These are phyloP conservation scores for Ophiosphaerella herpotricha DNA, from an alignment of 2,329 filamentous ascomycete species.

Conservation along the genomic window DNA sequence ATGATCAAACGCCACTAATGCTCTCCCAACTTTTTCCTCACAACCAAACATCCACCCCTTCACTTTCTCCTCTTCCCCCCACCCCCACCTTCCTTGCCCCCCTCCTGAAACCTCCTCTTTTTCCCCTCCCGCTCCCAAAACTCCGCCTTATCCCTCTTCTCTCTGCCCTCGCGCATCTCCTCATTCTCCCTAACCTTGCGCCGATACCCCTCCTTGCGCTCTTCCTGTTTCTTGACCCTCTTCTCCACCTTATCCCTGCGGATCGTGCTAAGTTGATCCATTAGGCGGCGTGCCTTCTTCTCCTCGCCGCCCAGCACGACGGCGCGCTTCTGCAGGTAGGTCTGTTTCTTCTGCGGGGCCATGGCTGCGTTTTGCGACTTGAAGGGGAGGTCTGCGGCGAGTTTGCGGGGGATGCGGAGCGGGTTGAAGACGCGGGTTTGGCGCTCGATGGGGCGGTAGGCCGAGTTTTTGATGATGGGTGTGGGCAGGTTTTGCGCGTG, in stretches of 20 bases:
- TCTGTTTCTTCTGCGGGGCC: conserved; percentile 77
- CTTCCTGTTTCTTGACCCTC: conserved; percentile 82
- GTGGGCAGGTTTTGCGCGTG: conserved; percentile 74
- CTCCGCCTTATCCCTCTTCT: conserved; percentile 90
- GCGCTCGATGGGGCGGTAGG: conserved; percentile 71
- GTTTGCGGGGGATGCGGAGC: conserved; percentile 74
- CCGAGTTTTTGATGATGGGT: conserved; percentile 80
- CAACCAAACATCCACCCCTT: neutral
- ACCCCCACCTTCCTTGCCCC: conserved; percentile 54
- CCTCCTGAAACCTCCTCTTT: conserved; percentile 67
- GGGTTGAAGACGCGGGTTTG: conserved; percentile 59
- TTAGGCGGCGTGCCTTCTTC: conserved; percentile 81
- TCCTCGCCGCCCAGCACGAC: conserved; percentile 86
- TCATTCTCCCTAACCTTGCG: conserved; percentile 80
- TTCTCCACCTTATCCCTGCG: conserved; percentile 89
- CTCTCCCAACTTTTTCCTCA: neutral
- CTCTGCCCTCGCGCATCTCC: conserved; percentile 83
- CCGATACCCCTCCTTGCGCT: conserved; percentile 77
- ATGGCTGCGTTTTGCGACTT: conserved; percentile 86
- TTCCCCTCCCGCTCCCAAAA: conserved; percentile 92
- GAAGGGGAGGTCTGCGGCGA: conserved; percentile 86
- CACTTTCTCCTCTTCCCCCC: conserved; percentile 38
- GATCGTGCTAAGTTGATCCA: conserved; percentile 91
- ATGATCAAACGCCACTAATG: neutral
- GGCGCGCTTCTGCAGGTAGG: conserved; percentile 94